Conservation (phyloP, 345 rosid species). For the Litchi chinensis region DNA sequence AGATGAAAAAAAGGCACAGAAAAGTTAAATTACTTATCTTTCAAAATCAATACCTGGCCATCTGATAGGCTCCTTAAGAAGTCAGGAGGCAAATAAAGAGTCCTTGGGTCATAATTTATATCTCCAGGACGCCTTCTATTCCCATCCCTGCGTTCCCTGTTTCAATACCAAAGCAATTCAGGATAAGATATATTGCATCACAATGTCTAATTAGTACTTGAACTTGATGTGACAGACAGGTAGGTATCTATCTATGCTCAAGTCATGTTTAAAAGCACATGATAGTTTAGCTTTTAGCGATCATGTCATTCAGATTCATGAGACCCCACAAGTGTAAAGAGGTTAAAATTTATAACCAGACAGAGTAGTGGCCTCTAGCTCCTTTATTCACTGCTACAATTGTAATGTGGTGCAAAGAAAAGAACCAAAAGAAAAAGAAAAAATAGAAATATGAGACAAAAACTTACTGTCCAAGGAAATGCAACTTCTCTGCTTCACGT, state of each 20-base stretch:
- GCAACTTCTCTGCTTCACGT: slow-evolving; percentile 77
- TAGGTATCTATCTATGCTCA: not conserved
- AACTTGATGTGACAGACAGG: not conserved
- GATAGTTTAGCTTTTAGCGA: not conserved
- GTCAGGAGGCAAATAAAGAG: slow-evolving; percentile 85
- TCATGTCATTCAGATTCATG: not conserved
- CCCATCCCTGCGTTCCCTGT: slow-evolving; percentile 72
- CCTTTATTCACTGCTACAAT: not conserved
- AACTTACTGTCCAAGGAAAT: slow-evolving; percentile 81
- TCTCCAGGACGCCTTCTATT: slow-evolving; percentile 71
- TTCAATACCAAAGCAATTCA: slow-evolving; percentile 26
- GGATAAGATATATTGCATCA: slow-evolving; percentile 10
- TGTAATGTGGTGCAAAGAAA: not conserved
- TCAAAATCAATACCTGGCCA: slow-evolving; percentile 67
- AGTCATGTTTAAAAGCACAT: not conserved
- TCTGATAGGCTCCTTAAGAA: slow-evolving; percentile 77
- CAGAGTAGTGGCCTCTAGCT: not conserved
- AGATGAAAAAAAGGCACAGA: slow-evolving; percentile 12
- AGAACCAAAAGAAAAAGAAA: not conserved
- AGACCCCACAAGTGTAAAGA: not conserved
- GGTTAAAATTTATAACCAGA: not conserved
- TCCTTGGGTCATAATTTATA: slow-evolving; percentile 73
- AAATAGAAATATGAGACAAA: slow-evolving; percentile 20
- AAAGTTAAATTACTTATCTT: slow-evolving; percentile 18
- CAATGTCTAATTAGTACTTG: not conserved